Conservation (phyloP, 495 filamentous ascomycete genomes). For the Tuber magnatum region DNA sequence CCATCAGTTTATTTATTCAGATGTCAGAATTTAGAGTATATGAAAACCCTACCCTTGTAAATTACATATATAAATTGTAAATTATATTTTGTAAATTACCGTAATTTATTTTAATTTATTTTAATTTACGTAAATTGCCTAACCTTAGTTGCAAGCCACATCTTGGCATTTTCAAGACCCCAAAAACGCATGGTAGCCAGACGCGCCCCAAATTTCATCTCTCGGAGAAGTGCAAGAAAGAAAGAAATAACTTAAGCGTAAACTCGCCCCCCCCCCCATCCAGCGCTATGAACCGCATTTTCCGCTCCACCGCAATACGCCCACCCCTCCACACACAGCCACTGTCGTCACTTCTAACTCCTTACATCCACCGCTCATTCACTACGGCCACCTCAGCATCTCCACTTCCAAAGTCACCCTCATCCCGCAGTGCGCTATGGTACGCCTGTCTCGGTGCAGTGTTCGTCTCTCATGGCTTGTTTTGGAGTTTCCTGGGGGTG, state of each 20-base stretch:
- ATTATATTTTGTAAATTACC: too few relatives aligned
- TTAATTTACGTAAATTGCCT: too few relatives aligned
- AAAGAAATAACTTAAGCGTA: not conserved
- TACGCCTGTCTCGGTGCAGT: conserved; percentile 14
- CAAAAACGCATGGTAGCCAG: too few relatives aligned
- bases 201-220: too few relatives aligned
- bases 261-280: not conserved
- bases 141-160: too few relatives aligned
- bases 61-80: too few relatives aligned
- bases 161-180: too few relatives aligned
- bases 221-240: not conserved
- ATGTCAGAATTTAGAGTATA: too few relatives aligned
- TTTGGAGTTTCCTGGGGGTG: conserved; percentile 24
- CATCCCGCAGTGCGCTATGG: not conserved
- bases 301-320: not conserved
- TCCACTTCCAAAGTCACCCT: not conserved
- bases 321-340: not conserved
- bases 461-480: conserved; percentile 16
- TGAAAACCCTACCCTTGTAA: too few relatives aligned
- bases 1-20: too few relatives aligned
- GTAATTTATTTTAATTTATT: too few relatives aligned
- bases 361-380: not conserved
- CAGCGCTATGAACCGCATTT: not conserved
- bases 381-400: not conserved
- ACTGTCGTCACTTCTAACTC: not conserved